Evolutionary conservation across 208 protist species (phyloP).

Genomic region (Naegleria lovaniensis): DNA sequence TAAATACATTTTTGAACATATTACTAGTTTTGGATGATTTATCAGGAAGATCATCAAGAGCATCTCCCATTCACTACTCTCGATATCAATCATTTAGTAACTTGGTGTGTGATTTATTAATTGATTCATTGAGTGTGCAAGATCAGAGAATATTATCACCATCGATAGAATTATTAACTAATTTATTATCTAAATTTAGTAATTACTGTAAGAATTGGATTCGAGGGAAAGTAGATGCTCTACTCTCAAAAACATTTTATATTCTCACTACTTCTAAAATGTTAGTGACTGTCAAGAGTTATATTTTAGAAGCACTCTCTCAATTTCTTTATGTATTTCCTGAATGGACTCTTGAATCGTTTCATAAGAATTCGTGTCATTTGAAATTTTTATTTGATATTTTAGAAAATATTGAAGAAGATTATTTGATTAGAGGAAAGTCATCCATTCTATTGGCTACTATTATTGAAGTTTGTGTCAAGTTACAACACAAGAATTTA

Average conservation of each 20-base stretch:
- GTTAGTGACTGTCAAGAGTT: not conserved
- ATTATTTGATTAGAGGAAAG: not conserved
- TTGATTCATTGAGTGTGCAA: not conserved
- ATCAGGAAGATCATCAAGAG: not conserved
- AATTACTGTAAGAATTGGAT: conserved; percentile 26
- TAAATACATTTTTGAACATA: not conserved
- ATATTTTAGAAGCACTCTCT: not conserved
- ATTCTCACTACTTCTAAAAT: not conserved
- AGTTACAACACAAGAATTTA: not conserved
- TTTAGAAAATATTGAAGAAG: not conserved
- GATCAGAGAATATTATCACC: conserved; percentile 22
- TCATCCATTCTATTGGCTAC: not conserved
- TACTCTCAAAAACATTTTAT: not conserved
- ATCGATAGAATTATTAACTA: not conserved
- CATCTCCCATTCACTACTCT: not conserved
- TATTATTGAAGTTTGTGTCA: not conserved
- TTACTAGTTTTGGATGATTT: not conserved
- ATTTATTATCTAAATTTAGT: not conserved
- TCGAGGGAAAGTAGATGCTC: not conserved
- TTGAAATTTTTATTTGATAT: not conserved
- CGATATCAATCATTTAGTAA: not conserved
- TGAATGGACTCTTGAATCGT: not conserved
- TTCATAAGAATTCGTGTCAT: not conserved
- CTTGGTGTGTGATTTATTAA: not conserved
- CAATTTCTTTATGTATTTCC: conserved; percentile 1